phyloP scores from a whole-genome alignment of 805 yeast genomes.

The Candida patagonica region DNA sequence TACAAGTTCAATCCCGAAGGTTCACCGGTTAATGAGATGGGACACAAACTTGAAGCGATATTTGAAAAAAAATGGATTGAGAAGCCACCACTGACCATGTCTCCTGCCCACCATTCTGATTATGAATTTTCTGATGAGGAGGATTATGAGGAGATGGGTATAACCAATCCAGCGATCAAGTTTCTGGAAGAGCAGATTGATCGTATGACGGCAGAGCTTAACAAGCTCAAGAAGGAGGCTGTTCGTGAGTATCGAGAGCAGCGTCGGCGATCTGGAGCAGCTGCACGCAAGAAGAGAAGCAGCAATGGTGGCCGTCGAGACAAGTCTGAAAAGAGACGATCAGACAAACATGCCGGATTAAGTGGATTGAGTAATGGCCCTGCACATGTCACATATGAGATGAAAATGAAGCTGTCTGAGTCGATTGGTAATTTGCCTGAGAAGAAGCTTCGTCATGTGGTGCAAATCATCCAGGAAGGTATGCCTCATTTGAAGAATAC shows the following conservation, averaged over 20 bases:
- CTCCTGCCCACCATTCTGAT: conserved; percentile 40
- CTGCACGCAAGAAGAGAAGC: conserved; percentile 20
- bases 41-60: conserved; percentile 77
- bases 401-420: conserved; percentile 91
- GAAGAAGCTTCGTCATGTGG: conserved; percentile 71
- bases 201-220: conserved; percentile 78
- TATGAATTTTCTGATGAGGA: conserved; percentile 30
- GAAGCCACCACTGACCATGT: conserved; percentile 60
- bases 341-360: conserved; percentile 8
- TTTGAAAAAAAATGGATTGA: conserved; percentile 86
- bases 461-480: conserved; percentile 74
- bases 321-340: conserved; percentile 14
- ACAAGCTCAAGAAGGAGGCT: conserved; percentile 58
- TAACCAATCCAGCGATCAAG: conserved; percentile 83
- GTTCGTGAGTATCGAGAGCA: conserved; percentile 14
- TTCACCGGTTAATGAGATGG: conserved; percentile 94
- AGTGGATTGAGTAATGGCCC: conserved; percentile 20
- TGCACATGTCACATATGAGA: conserved; percentile 69
- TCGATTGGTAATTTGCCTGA: conserved; percentile 69
- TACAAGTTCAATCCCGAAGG: conserved; percentile 92
- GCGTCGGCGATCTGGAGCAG: conserved; percentile 53
- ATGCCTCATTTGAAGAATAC: conserved; percentile 48
- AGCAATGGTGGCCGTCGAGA: conserved; percentile 6
- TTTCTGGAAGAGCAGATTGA: conserved; percentile 79
- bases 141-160: conserved; percentile 36